Evolutionary conservation across 1,284 basidiomycete genomes (phyloP), one percentile per base, ranked within the genome.

Genomic region (Cryptococcus deneoformans): DNA sequence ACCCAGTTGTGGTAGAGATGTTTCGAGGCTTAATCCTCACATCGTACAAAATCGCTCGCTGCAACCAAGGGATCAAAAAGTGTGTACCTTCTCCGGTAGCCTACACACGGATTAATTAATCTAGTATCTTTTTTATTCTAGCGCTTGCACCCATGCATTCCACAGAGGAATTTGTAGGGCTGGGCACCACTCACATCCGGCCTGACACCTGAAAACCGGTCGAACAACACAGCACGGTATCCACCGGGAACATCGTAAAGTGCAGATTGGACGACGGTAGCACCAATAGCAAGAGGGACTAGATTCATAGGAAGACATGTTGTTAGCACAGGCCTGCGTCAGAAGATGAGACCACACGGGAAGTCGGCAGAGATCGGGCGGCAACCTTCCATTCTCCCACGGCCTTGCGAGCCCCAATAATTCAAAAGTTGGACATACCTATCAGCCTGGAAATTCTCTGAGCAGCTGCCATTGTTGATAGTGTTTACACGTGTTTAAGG

Each of bases 1-100:
- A 75, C 50, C 71, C 72, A 14, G 72, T 75, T 5, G 71, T 74
- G 1, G 95, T 98, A 16, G 91, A 92, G 64, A 99, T 99, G 75
- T 97, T 98, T 69, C 93, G 82, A 47, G 95, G 95, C 80, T 99
- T 99, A 77, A 95, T 96, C 60, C 96, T 86, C 64, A 93, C 94
- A 81, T 99, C 96, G 77, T 96, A 98, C 49, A 99, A 81, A 77
- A 99, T 97, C 11, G 95, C 94, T 61, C 88, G 85, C 76, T 95
- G 92, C 50, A 99, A 80, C 91, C 94, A 93, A 40, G 95, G 95
- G 58, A 99, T 82, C 59, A 99, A 82, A 77, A 99, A 88, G 79
- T 99, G 96, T 5, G 96, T 99, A n/a, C 96, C 96, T 79, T 99
- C 93, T 11, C 84, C 83, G 20, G 86, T 84, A 14, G 93, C 88